Evolutionary conservation across 345 rosid genomes (phyloP).

Genomic region (Eucalyptus fibrosa): DNA sequence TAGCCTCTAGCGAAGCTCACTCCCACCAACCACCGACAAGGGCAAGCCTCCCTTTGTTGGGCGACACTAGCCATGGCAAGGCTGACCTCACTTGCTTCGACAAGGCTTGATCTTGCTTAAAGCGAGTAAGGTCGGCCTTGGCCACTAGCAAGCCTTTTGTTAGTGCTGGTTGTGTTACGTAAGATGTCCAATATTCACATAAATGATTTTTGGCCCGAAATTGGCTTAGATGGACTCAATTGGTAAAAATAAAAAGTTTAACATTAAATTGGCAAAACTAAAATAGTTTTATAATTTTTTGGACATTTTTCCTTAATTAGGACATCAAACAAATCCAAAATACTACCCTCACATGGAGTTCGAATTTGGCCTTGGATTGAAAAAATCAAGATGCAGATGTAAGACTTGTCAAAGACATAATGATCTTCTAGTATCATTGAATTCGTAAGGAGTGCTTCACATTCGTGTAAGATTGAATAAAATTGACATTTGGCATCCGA

Average conservation of each 20-base stretch:
- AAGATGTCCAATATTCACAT: accelerated
- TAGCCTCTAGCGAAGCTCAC: not conserved
- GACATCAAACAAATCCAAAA: not conserved
- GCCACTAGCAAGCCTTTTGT: not conserved
- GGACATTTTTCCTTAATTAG: not conserved
- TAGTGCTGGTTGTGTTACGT: not conserved
- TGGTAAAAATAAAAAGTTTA: not conserved
- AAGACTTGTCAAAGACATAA: not conserved
- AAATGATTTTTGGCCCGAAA: not conserved
- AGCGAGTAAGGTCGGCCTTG: not conserved
- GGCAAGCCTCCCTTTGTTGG: not conserved
- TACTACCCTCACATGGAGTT: not conserved
- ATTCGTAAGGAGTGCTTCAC: not conserved
- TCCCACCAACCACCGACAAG: not conserved
- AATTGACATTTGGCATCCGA: not conserved
- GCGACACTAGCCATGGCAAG: too few relatives aligned
- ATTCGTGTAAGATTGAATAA: not conserved
- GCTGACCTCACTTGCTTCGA: too few relatives aligned
- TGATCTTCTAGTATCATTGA: not conserved
- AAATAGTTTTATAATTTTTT: too few relatives aligned
- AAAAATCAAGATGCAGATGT: not conserved
- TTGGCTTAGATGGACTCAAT: not conserved
- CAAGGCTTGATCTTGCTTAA: too few relatives aligned
- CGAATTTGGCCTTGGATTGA: not conserved
- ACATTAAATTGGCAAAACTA: too few relatives aligned